These are phyloP conservation scores for Mycena vitilis DNA, from an alignment of 768 basidiomycete species.

Conservation along the genomic window DNA sequence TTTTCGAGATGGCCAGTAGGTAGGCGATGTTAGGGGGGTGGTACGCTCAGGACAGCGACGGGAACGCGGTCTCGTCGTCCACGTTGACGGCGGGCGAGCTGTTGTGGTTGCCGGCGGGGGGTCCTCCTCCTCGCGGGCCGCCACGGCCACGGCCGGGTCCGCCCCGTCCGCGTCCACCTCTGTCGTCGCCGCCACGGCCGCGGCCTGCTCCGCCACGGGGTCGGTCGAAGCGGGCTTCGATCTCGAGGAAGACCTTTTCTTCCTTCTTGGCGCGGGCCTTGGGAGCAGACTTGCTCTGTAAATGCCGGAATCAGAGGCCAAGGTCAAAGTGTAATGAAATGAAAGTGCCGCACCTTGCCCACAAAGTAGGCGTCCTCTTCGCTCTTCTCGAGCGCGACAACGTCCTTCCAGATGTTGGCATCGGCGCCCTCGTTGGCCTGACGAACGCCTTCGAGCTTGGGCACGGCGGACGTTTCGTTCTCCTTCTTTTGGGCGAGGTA, in stretches of 20 bases:
- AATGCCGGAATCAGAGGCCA: constrained; percentile 25
- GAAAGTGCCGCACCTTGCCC: constrained; percentile 77
- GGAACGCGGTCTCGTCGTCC: constrained; percentile 89
- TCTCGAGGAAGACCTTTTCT: constrained; percentile 92
- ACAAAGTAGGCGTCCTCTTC: constrained; percentile 85
- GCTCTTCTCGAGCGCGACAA: constrained; percentile 70
- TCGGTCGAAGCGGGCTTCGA: constrained; percentile 90
- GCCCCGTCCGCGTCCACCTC: constrained; percentile 53
- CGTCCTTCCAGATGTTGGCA: constrained; percentile 77
- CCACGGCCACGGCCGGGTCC: constrained; percentile 49
- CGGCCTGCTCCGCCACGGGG: constrained; percentile 71
- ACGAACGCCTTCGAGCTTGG: constrained; percentile 82
- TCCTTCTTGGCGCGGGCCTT: constrained; percentile 84
- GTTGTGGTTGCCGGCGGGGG: constrained; percentile 45
- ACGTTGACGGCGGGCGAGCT: constrained; percentile 66
- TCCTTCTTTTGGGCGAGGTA: constrained; percentile 88
- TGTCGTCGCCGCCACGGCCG: constrained; percentile 60
- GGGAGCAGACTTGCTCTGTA: constrained; percentile 71
- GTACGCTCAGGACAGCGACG: constrained; percentile 73
- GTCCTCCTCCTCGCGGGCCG: constrained; percentile 57
- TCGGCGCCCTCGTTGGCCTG: constrained; percentile 87
- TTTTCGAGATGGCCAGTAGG: constrained; percentile 23
- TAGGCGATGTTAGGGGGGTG: constrained; percentile 15
- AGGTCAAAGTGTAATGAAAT: neutral
- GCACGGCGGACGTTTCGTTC: constrained; percentile 64